Conservation (phyloP, 202 grass and related monocot genomes). For the Musa balbisiana region DNA sequence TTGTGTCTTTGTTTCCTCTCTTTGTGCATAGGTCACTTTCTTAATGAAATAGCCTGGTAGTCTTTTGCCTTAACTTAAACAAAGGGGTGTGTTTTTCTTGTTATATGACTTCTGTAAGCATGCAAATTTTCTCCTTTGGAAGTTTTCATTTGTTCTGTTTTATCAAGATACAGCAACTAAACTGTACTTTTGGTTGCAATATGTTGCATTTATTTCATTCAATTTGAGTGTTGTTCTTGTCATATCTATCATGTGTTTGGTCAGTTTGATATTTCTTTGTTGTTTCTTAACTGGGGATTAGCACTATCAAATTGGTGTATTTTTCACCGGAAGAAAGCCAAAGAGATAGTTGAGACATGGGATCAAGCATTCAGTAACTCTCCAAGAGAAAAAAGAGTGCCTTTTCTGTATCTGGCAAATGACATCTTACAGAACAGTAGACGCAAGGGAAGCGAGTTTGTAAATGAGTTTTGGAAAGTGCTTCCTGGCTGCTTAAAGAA, state of each 20-base stretch:
- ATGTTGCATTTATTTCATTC: background rate
- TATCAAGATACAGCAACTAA: background rate
- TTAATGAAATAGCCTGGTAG: too few relatives aligned
- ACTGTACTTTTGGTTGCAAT: background rate
- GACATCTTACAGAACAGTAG: constrained; percentile 99
- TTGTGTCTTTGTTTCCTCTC: too few relatives aligned
- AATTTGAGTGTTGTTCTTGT: background rate
- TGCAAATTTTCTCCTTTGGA: background rate
- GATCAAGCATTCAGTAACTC: constrained; percentile 69
- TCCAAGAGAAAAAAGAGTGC: constrained; percentile 65
- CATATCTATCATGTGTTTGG: background rate
- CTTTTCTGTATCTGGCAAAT: constrained; percentile 87
- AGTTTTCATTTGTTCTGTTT: background rate
- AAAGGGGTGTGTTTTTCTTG: background rate
- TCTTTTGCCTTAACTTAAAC: background rate
- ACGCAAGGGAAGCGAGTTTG: constrained; percentile 83
- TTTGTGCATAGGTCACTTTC: too few relatives aligned
- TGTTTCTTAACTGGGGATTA: constrained; percentile 26
- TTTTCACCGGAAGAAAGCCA: constrained; percentile 81
- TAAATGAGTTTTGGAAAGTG: constrained; percentile 99
- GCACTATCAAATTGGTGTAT: constrained; percentile 95
- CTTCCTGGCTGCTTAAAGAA: constrained; percentile 69
- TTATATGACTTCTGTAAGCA: background rate
- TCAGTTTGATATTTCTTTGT: background rate
- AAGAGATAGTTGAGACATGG: constrained; percentile 83